Evolutionary conservation across 2,329 filamentous ascomycete species (phyloP), one percentile per base, ranked within the genome.

Genomic region (Hymenoscyphus occultus): DNA sequence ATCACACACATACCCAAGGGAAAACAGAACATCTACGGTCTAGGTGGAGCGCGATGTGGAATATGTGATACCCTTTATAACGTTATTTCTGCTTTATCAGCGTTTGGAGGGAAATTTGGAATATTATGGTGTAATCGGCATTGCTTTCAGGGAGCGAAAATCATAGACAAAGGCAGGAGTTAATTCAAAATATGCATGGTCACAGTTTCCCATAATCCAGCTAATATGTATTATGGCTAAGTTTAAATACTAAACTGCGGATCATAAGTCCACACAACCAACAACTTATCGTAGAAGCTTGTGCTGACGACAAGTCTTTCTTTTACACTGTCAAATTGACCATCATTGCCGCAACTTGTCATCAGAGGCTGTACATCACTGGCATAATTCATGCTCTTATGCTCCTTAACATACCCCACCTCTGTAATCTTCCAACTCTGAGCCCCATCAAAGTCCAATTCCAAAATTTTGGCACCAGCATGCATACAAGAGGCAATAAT

Each of bases 401-500:
- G 93, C 74, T 94, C 90, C 71, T 92, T 90, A 73, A 96, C 96
- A 61, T 83, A 84, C 0, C 84, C 88, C 58, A 93, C 70, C 1
- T 94, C 81, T 56, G 83, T 79, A 64, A 95, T 88, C 0, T 73
- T 74, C 84, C 89, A 92, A 64, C 78, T 66, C 66, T 32, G 78
- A 74, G 10, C n/a, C 16, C 35, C 56, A 16, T 39, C 54, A 22
- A 40, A 51, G 16, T 70, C 66, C 19, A 86, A 72, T 48, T 81
- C 78, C 6, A 90, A 72, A n/a, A 98, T 78, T 62, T 89, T 85
- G 10, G 86, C 83, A 0, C 95, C 95, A 2, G 90, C 92, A 79
- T 97, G 90, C 94, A 98, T 98, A 74, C 95, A 97, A 57, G 92
- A 96, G 16, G 89, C 93, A 51, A 97, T 80, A n/a, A 96, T 78